Conservation (phyloP, 192 early-diverging fungal species). For the Coemansia sp. region DNA sequence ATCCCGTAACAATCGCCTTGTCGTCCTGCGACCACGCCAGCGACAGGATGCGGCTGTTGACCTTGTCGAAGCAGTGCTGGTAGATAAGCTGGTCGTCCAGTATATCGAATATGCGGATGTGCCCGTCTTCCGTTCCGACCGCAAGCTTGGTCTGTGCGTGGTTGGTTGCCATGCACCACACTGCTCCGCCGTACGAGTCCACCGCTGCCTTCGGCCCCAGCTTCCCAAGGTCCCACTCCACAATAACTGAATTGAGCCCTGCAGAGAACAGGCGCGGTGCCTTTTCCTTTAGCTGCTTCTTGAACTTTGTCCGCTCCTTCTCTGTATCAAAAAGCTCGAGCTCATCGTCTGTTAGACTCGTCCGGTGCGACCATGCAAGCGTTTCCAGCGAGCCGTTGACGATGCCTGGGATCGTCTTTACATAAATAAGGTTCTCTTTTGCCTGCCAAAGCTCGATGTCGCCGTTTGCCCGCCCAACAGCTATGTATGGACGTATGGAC, state of each 20-base stretch:
- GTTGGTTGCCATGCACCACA: slow-evolving; percentile 92
- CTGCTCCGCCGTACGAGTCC: slow-evolving; percentile 84
- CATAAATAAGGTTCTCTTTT: slow-evolving; percentile 64
- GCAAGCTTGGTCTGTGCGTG: slow-evolving; percentile 74
- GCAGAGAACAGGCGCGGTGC: slow-evolving; percentile 83
- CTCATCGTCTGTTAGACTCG: slow-evolving; percentile 59
- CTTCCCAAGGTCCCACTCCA: slow-evolving; percentile 81
- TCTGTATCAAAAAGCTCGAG: slow-evolving; percentile 68
- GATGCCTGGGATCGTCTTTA: slow-evolving; percentile 85
- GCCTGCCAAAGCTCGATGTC: slow-evolving; percentile 94
- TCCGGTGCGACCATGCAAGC: slow-evolving; percentile 82
- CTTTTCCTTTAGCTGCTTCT: slow-evolving; percentile 51
- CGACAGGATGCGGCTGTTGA: slow-evolving; percentile 73
- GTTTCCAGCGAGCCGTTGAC: slow-evolving; percentile 73
- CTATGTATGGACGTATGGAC: slow-evolving; percentile 56
- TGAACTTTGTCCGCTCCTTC: slow-evolving; percentile 56
- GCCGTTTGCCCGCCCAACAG: slow-evolving; percentile 87
- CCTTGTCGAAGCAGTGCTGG: slow-evolving; percentile 65
- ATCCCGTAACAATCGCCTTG: slow-evolving; percentile 74
- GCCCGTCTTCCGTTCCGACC: slow-evolving; percentile 92
- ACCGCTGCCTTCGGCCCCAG: slow-evolving; percentile 65
- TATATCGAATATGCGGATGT: slow-evolving; percentile 85
- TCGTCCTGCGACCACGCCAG: slow-evolving; percentile 81
- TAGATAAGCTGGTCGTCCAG: slow-evolving; percentile 67
- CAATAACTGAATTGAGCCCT: slow-evolving; percentile 79